Percentiles rank a stretch among this genome's conserved stretches.
Evolutionary conservation across 2,329 filamentous ascomycete species (phyloP).

Genomic region (Trichoderma polysporum): DNA sequence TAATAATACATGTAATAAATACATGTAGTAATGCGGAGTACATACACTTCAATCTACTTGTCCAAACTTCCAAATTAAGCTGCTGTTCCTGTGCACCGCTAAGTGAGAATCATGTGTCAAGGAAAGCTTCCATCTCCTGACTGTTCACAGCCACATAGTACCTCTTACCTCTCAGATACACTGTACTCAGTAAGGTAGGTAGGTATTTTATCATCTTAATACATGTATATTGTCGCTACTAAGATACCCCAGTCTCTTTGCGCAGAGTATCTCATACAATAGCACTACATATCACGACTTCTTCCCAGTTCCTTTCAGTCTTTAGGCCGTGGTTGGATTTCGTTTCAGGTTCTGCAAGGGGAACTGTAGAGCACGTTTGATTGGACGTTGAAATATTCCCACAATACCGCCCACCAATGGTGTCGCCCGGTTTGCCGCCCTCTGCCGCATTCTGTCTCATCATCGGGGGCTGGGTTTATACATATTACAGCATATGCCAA

Average conservation of each 20-base stretch:
- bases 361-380: background rate
- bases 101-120: background rate
- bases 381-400: background rate
- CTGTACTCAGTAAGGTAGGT: background rate
- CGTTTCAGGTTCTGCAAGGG: constrained; percentile 2
- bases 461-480: background rate
- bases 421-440: constrained; percentile 21
- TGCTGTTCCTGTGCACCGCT: background rate
- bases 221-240: background rate
- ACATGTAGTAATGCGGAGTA: no score
- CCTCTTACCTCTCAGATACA: background rate
- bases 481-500: no score
- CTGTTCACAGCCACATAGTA: background rate
- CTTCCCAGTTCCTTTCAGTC: background rate
- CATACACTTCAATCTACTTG: no score
- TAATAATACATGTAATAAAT: background rate
- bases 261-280: background rate
- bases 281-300: background rate
- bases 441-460: background rate
- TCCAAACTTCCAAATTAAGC: background rate
- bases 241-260: background rate
- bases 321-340: background rate
- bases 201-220: background rate
- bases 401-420: constrained; percentile 15
- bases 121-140: background rate